Evolutionary conservation across 2,329 filamentous ascomycete genomes (phyloP), one percentile per base, ranked within the genome.

Genomic region (Arthrocladium fulminans): DNA sequence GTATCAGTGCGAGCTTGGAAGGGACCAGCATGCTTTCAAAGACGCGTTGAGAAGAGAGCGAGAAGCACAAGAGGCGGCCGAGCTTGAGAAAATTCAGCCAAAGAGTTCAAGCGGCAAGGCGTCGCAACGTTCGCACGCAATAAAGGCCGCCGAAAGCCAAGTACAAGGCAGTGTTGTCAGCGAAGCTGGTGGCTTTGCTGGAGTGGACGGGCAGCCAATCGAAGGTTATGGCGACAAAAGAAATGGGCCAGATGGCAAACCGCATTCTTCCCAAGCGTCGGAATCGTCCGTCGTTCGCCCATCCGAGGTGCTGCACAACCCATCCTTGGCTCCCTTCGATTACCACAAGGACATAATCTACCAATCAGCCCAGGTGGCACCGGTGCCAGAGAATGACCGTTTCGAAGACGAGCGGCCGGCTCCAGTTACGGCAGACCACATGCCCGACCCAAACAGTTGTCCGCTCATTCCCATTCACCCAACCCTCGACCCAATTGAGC

Each of bases 1-100:
- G 4, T 77, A 77, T 57, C 74, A 76, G 24, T 75, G 82, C 49
- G 73, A 79, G 44, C 67, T 83, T n/a, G 79, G 78, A 35, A 75
- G 80, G 60, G 79, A 83, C 63, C 69, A 77, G 41, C 69, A 72
- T 51, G 73, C 73, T 5, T 70, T 69, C 22, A 66, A 69, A 40
- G 67, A 68, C 12, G 72, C 72, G 24, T 65, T 68, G 50, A 67
- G 69, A 48, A 63, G 67, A 55, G 65, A 61, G 38, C 62, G 65
- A 53, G 67, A 71, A 56, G 55, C 52, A 19, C 48, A 51, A 27
- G 44, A 37, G 42, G 62, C 58, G 23, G 43, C 49, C 61, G 65
- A 57, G 60, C 24, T 38, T 22, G 62, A 57, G 60, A 57, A 53
- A 37, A 53, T 54, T 61, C 64, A 57, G 67, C 60, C 64, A 58